These are phyloP conservation scores for Angophora floribunda DNA, from an alignment of 345 rosid species.

Conservation along the genomic window DNA sequence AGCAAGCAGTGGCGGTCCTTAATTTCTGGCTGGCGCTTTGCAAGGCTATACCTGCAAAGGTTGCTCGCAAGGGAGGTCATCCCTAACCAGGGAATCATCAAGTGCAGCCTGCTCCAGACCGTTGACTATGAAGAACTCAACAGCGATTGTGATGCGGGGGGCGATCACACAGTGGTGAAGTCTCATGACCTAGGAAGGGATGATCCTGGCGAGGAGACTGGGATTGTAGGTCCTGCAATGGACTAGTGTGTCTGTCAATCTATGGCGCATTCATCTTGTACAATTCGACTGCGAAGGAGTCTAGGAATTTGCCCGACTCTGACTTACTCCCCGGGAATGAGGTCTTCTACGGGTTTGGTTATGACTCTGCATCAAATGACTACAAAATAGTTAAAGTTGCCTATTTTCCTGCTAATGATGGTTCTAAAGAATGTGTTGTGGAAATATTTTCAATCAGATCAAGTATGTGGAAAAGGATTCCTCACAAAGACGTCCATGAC, in stretches of 20 bases:
- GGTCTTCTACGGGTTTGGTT: neutral
- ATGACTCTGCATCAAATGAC: neutral
- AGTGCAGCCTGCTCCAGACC: neutral
- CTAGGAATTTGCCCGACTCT: neutral
- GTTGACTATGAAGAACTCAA: neutral
- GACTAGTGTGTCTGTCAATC: neutral
- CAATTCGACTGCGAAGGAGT: neutral
- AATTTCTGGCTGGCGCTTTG: neutral
- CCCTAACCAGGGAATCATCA: neutral
- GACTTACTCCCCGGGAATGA: neutral
- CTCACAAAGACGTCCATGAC: neutral
- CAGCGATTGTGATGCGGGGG: neutral
- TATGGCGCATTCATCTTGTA: neutral
- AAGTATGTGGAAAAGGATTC: neutral
- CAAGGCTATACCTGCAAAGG: neutral
- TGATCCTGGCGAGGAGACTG: neutral
- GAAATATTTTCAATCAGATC: neutral
- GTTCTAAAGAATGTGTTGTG: neutral
- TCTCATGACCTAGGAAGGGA: neutral
- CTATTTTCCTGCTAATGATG: neutral
- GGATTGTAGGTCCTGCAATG: neutral
- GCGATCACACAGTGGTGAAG: neutral
- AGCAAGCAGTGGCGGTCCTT: neutral
- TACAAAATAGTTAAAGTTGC: neutral
- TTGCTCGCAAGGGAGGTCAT: neutral